Evolutionary conservation across 1,284 basidiomycete species (phyloP), one percentile per base, ranked within the genome.

Genomic region (Irpex rosettiformis): DNA sequence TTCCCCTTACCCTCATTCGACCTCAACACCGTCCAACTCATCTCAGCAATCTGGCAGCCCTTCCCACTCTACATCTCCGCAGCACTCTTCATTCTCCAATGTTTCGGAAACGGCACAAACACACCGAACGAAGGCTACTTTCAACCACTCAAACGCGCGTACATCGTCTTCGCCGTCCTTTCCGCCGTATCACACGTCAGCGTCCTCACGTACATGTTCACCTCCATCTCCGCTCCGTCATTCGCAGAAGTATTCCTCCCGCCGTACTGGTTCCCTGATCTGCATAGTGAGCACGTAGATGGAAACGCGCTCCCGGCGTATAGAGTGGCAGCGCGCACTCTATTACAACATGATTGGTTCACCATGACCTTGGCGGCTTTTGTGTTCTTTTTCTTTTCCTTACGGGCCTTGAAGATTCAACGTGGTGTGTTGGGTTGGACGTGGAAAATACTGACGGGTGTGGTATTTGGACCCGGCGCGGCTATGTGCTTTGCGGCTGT

Each of bases 31-130:
- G 33, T 56, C 1, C 60, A 61, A 28, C 58, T 58, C 29, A 61
- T 61, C 7, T 55, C 60, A 11, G 60, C 60, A 8, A 45, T 58
- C 10, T 61, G 60, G 60, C 60, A 61, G 29, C 60, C 60, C 10
- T 61, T 61, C 54, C 60, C 60, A 1, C 18, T 58, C 2, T 61
- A 61, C 43, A 58, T 58, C 13, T 24, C 48, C 7, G 13, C 21
- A 13, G 10, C 11, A 16, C 25, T 51, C 48, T 11, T 16, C 24
- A n/a, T 5, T n/a, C 48, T 51, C 13, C 48, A 51, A n/a, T 27
- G 27, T 28, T 6, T 51, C 21, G 25, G 27, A 2, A 27, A 16
- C 11, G 24, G 18, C 48, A 28, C 25, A 11, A 24, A 47, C 21
- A 47, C n/a, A 8, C 22, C 24, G 6, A 51, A 27, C 48, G 27